A percentile compares a stretch with the other conserved stretches of the same genome.
phyloP scores from a whole-genome alignment of 2,329 filamentous ascomycete genomes.

The Paecilomyces niveus region DNA sequence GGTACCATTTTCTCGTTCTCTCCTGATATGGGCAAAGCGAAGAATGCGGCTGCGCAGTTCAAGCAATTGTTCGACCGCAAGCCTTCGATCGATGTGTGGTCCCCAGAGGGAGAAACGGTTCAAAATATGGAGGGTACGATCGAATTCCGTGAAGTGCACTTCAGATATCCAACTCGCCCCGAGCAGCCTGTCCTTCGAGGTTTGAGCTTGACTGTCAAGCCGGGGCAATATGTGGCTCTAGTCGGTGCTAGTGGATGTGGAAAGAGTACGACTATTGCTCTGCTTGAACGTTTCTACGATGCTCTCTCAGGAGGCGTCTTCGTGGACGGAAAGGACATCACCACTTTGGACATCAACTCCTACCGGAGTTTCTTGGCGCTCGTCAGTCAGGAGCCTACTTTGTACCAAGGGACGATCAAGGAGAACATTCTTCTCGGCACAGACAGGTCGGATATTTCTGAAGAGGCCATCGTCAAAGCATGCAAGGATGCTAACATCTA shows the following conservation, averaged over 20 bases:
- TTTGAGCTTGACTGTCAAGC: constrained; percentile 51
- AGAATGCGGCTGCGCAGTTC: constrained; percentile 71
- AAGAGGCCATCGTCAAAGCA: constrained; percentile 66
- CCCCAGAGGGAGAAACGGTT: constrained; percentile 57
- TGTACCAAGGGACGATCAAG: constrained; percentile 86
- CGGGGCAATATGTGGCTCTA: constrained; percentile 56
- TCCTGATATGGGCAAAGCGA: constrained; percentile 88
- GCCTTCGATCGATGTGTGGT: constrained; percentile 78
- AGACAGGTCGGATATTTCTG: constrained; percentile 58
- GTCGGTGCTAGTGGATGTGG: constrained; percentile 94
- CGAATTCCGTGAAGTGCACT: constrained; percentile 89
- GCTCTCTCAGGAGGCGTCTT: constrained; percentile 72
- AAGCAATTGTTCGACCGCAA: constrained; percentile 77
- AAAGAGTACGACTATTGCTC: constrained; percentile 86
- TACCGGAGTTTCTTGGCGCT: constrained; percentile 80
- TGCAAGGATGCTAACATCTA: constrained; percentile 90
- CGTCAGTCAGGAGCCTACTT: constrained; percentile 86
- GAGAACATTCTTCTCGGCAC: constrained; percentile 85
- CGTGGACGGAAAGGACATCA: constrained; percentile 78
- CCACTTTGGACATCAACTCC: constrained; percentile 71
- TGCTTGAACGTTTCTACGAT: constrained; percentile 93
- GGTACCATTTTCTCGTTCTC: constrained; percentile 85
- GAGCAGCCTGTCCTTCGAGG: constrained; percentile 89
- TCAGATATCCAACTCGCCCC: constrained; percentile 84
- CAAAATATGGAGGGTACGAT: constrained; percentile 64